Evolutionary conservation across 2,329 filamentous ascomycete species (phyloP).

Genomic region (Periconia macrospinosa): DNA sequence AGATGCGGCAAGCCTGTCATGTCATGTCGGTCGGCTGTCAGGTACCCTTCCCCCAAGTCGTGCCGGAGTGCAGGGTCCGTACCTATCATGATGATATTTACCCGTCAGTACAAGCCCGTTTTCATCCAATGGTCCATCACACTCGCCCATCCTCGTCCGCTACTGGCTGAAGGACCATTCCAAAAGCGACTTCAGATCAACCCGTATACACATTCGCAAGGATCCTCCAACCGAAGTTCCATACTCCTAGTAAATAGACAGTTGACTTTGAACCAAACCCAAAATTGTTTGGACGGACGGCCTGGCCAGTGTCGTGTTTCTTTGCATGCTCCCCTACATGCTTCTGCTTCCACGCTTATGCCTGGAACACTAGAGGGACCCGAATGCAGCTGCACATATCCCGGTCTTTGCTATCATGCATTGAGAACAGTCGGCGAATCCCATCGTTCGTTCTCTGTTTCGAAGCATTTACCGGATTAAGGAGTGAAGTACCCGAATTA

Average conservation of each 20-base stretch:
- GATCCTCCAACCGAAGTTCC: slow-evolving; percentile 7
- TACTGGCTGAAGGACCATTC: slow-evolving; percentile 14
- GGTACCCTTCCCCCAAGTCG: slow-evolving; percentile 20
- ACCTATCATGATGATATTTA: slow-evolving; percentile 15
- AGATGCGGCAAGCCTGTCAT: too few relatives aligned
- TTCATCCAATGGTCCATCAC: slow-evolving; percentile 20
- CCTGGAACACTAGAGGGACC: not conserved
- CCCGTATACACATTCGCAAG: slow-evolving; percentile 6
- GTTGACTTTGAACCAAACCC: not conserved
- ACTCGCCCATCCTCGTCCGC: slow-evolving; percentile 6
- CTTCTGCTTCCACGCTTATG: not conserved
- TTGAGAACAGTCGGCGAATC: not conserved
- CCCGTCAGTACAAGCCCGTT: slow-evolving; percentile 13
- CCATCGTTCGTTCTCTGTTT: not conserved
- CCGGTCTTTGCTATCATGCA: not conserved
- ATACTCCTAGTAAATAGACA: not conserved
- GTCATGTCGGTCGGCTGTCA: slow-evolving; percentile 19
- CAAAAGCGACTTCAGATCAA: slow-evolving; percentile 16
- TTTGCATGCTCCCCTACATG: not conserved
- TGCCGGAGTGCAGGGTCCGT: slow-evolving; percentile 26
- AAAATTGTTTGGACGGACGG: not conserved
- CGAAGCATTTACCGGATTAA: not conserved
- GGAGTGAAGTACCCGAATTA: not conserved
- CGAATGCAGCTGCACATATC: not conserved
- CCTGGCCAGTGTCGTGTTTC: not conserved